Evolutionary conservation across 768 basidiomycete species (phyloP).

Genomic region (Amanita molliuscula): DNA sequence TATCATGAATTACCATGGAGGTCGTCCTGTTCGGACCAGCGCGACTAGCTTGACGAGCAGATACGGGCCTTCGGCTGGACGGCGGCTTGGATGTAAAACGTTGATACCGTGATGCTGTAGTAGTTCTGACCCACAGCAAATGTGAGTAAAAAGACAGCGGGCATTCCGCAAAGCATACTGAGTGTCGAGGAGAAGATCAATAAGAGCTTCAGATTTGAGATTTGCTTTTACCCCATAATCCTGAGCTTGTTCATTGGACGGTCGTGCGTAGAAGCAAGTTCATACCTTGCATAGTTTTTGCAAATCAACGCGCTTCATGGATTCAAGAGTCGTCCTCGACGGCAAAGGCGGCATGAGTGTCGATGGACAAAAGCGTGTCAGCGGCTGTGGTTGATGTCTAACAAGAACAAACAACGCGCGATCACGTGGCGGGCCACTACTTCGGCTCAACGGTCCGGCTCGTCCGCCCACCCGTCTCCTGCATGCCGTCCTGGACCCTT

Average conservation of each 20-base stretch:
- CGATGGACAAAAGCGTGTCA: conserved; percentile 8
- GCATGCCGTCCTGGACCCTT: conserved; percentile 36
- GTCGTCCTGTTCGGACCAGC: conserved; percentile 29
- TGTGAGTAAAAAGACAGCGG: neutral
- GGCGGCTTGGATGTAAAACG: conserved; percentile 8
- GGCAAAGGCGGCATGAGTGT: conserved; percentile 30
- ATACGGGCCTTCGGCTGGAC: conserved; percentile 22
- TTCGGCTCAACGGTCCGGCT: neutral
- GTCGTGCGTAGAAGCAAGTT: neutral
- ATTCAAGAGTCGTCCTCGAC: conserved; percentile 29
- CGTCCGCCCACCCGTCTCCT: neutral
- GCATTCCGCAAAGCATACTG: conserved; percentile 23
- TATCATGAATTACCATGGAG: conserved; percentile 39
- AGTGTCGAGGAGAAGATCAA: conserved; percentile 59
- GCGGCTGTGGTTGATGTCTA: conserved; percentile 33
- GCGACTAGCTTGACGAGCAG: conserved; percentile 24
- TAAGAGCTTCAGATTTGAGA: conserved; percentile 70
- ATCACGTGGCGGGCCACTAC: conserved; percentile 17
- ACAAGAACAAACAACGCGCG: conserved; percentile 45
- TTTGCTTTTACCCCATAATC: conserved; percentile 78
- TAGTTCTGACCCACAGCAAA: conserved; percentile 13
- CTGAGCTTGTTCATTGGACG: conserved; percentile 22
- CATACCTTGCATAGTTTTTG: conserved; percentile 67
- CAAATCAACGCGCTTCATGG: conserved; percentile 35
- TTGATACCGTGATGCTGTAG: conserved; percentile 13